phyloP scores from a whole-genome alignment of 192 early-diverging fungal species.

The Umbelopsis isabellina region DNA sequence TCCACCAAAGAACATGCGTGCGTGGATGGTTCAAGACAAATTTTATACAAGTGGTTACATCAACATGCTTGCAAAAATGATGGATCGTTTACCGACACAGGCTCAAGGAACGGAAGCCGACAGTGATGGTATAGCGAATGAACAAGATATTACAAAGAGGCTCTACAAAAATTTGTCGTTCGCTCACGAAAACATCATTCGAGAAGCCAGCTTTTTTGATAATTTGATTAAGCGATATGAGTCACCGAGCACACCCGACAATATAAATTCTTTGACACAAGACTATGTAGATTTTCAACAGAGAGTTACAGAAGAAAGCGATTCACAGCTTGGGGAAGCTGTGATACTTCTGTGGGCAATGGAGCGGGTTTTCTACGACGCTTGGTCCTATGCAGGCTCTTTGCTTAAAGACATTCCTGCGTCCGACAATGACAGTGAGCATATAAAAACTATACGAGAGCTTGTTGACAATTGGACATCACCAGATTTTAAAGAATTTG shows the following conservation, averaged over 20 bases:
- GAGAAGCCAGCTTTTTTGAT: slow-evolving; percentile 27
- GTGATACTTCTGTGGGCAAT: slow-evolving; percentile 32
- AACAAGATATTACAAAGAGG: background rate
- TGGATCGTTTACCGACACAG: slow-evolving; percentile 2
- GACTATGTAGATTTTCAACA: slow-evolving; percentile 29
- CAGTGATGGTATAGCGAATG: background rate
- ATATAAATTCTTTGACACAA: slow-evolving; percentile 17
- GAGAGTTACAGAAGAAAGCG: slow-evolving; percentile 21
- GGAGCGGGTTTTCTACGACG: slow-evolving; percentile 31
- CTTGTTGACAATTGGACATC: slow-evolving; percentile 30
- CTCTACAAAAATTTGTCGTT: slow-evolving; percentile 25
- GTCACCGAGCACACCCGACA: background rate
- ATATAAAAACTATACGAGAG: slow-evolving; percentile 24
- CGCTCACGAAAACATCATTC: slow-evolving; percentile 27
- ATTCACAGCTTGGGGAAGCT: slow-evolving; percentile 22
- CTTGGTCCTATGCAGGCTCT: slow-evolving; percentile 30
- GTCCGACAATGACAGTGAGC: background rate
- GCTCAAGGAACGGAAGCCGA: slow-evolving; percentile 5
- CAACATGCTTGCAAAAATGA: slow-evolving; percentile 28
- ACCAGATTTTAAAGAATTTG: slow-evolving; percentile 28
- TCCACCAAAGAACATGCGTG: slow-evolving; percentile 11
- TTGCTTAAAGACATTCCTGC: background rate
- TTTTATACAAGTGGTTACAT: slow-evolving; percentile 30
- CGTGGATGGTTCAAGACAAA: slow-evolving; percentile 31
- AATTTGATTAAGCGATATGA: slow-evolving; percentile 18